phyloP scores from a whole-genome alignment of 768 basidiomycete genomes.

The Holtermannia corniformis region DNA sequence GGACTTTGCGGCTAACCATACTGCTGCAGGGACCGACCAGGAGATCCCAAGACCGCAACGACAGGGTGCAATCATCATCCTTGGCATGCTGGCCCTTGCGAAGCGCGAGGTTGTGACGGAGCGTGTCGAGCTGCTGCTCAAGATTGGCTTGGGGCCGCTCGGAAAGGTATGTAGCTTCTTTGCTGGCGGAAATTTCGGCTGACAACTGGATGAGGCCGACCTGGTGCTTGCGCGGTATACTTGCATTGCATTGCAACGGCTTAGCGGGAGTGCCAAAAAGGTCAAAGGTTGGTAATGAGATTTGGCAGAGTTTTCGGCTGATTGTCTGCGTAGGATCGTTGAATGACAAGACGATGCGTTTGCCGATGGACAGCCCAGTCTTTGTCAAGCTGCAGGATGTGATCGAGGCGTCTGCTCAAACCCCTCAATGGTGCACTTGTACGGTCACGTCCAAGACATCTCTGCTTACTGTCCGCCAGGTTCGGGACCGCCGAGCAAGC shows the following conservation, averaged over 20 bases:
- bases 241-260: conserved; percentile 79
- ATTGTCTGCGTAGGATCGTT: conserved; percentile 58
- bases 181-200: not conserved
- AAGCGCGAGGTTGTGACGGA: conserved; percentile 68
- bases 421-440: conserved; percentile 64
- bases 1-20: not conserved
- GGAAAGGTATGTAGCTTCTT: conserved; percentile 58
- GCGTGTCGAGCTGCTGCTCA: conserved; percentile 71
- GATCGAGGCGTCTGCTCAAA: conserved; percentile 68
- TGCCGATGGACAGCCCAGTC: conserved; percentile 77
- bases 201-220: conserved; percentile 53
- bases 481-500: conserved; percentile 94
- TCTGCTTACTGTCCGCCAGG: conserved; percentile 28
- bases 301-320: not conserved
- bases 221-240: conserved; percentile 85
- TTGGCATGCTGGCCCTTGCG: conserved; percentile 93
- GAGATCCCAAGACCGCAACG: conserved; percentile 72
- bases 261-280: conserved; percentile 93
- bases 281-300: conserved; percentile 61
- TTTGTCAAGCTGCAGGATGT: conserved; percentile 73
- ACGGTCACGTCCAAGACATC: not conserved
- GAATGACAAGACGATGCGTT: conserved; percentile 69
- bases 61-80: conserved; percentile 86
- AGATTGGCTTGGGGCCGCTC: conserved; percentile 70
- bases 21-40: conserved; percentile 55